Conservation (phyloP, 225 moss, liverwort and hornwort species). For the Lunularia cruciata region DNA sequence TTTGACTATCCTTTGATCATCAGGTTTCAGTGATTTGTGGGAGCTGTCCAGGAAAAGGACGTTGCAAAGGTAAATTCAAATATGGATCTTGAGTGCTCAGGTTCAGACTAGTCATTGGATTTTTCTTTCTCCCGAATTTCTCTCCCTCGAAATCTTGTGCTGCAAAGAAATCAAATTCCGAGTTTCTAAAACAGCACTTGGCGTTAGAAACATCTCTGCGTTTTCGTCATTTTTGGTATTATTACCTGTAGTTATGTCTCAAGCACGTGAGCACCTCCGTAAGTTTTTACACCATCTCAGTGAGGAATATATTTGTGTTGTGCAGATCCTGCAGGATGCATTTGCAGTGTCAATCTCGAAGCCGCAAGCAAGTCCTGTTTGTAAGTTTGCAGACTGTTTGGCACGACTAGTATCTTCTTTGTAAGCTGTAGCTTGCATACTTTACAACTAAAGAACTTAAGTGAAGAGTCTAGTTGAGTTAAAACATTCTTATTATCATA, state of each 20-base stretch:
- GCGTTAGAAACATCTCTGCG: neutral
- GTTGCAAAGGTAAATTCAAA: conserved; percentile 56
- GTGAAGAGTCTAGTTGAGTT: too few species aligned
- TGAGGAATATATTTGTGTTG: neutral
- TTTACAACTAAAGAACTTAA: too few species aligned
- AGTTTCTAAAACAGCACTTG: neutral
- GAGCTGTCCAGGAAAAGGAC: conserved; percentile 26
- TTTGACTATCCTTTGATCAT: neutral
- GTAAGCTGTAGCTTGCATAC: too few species aligned
- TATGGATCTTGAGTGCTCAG: neutral
- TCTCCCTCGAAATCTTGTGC: neutral
- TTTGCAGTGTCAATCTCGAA: conserved; percentile 53
- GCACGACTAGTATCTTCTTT: too few species aligned
- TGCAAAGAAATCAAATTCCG: neutral
- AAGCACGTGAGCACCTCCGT: neutral
- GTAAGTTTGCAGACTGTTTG: conserved; percentile 36
- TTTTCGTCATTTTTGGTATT: too few species aligned
- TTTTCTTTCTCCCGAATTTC: neutral
- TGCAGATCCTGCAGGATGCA: conserved; percentile 74
- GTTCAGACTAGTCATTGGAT: neutral
- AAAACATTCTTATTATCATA: too few species aligned
- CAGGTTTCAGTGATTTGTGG: conserved; percentile 66
- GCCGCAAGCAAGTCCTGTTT: conserved; percentile 52
- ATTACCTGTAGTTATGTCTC: neutral
- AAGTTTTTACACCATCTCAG: neutral